Base-by-base conservation (phyloP, 2,329 filamentous ascomycete genomes). In the Claviceps paspali region DNA sequence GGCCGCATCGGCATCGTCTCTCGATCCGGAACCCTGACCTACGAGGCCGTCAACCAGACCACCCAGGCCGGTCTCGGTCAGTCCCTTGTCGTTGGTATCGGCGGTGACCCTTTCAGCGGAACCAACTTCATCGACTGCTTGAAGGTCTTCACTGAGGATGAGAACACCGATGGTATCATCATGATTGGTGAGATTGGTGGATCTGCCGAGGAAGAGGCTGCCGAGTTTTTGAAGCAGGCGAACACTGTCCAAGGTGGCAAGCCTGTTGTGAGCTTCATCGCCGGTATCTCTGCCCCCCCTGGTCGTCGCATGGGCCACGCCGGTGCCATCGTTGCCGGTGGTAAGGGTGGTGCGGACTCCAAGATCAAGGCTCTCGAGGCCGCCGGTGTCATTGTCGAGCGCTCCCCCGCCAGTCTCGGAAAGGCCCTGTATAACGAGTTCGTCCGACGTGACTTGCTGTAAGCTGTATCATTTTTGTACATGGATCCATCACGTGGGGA, bases 101-200 rank as follows among this genome's bases (percentile, higher is more conserved):
- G 91, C 47, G 91, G 91, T 67, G 91, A 98, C 67, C 91, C 91
- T 52, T 98, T 98, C 74, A 88, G 82, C 55, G 91, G 91, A 52
- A 96, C 91, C 65, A 96, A 94, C 76, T 98, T 96, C 72, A 96
- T 98, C 65, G 91, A 98, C 75, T 95, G 88, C 73, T 73, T 98
- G 52, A 82, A 84, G 59, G 85, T 96, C 58, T 98, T 98, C 77
- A 76, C 94, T 52, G 72, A 92, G 62, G 91, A 98, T 62, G 73
- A 81, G 60, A 85, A 94, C 68, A 98, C 91, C 28, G 91, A 98
- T 59, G 91, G 91, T 58, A 95, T 98, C 67, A 95, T 98, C 69
- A 95, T 98, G 91, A 96, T 98, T 61, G 91, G 91, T 59, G 91
- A 96, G 70, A 96, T 98, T 59, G 91, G 91, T 64, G 91, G 91